phyloP scores from a whole-genome alignment of 257 asterid genomes.

The Solanum dulcamara region DNA sequence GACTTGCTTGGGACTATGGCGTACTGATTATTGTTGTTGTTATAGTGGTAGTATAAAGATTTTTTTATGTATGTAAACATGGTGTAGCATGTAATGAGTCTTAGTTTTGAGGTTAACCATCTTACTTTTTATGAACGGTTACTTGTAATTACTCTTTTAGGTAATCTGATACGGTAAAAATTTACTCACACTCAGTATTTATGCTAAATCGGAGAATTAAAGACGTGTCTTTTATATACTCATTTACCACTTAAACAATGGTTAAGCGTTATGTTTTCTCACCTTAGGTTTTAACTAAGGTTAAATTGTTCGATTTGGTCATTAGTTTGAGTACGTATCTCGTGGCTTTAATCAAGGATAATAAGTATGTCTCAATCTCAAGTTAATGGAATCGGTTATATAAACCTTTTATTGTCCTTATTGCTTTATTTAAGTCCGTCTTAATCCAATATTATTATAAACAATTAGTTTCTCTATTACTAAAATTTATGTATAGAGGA shows the following conservation, averaged over 20 bases:
- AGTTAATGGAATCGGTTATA: neutral
- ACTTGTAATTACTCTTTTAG: neutral
- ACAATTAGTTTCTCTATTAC: neutral
- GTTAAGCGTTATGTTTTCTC: too few species aligned
- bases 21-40: neutral
- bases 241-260: too few species aligned
- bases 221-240: too few species aligned
- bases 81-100: neutral
- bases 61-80: neutral
- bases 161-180: neutral
- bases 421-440: neutral
- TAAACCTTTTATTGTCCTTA: too few species aligned
- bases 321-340: too few species aligned
- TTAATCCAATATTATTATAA: neutral
- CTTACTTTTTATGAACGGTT: neutral
- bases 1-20: neutral
- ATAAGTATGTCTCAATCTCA: too few species aligned
- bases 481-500: neutral
- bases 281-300: too few species aligned
- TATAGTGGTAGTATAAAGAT: neutral
- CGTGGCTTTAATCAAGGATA: too few species aligned
- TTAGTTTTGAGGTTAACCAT: neutral
- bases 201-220: too few species aligned
- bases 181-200: neutral
- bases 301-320: too few species aligned